Percentiles rank a stretch among this genome's conserved stretches.
phyloP scores from a whole-genome alignment of 225 moss, liverwort and hornwort species.

The Sphagnum tenellum region DNA sequence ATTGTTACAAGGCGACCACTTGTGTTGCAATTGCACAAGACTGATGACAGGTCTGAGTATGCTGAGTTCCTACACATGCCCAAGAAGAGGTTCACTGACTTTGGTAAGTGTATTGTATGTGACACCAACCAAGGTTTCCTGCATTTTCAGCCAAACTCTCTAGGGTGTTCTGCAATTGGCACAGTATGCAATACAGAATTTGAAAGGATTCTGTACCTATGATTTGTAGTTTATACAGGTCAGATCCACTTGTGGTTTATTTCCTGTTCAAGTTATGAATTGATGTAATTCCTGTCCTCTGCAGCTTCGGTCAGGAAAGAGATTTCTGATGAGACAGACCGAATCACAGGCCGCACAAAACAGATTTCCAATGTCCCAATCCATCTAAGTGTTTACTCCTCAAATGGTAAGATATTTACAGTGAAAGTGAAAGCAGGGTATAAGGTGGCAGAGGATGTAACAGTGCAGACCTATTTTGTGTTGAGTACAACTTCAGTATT shows the following conservation, averaged over 20 bases:
- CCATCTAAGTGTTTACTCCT: conserved; percentile 77
- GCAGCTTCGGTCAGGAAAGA: conserved; percentile 73
- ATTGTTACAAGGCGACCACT: conserved; percentile 87
- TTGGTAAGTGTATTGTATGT: conserved; percentile 20
- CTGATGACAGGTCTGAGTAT: conserved; percentile 57
- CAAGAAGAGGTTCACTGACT: conserved; percentile 65
- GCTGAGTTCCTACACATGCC: conserved; percentile 90
- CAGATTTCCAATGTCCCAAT: conserved; percentile 77
- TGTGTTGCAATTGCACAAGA: conserved; percentile 86
- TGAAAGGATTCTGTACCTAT: no score
- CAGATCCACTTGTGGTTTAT: no score
- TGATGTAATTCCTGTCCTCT: background rate
- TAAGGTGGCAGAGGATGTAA: no score
- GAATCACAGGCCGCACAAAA: conserved; percentile 79
- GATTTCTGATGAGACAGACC: conserved; percentile 85
- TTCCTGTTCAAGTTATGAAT: no score
- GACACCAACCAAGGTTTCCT: no score
- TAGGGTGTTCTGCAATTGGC: no score
- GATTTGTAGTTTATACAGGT: no score
- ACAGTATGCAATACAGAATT: no score
- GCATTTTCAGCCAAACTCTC: no score
- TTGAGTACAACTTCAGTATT: no score
- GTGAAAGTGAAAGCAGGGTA: no score
- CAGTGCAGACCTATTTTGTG: no score
- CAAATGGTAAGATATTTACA: conserved; percentile 37